These are phyloP conservation scores for Huntiella omanensis DNA, from an alignment of 2,329 filamentous ascomycete species.

Conservation along the genomic window DNA sequence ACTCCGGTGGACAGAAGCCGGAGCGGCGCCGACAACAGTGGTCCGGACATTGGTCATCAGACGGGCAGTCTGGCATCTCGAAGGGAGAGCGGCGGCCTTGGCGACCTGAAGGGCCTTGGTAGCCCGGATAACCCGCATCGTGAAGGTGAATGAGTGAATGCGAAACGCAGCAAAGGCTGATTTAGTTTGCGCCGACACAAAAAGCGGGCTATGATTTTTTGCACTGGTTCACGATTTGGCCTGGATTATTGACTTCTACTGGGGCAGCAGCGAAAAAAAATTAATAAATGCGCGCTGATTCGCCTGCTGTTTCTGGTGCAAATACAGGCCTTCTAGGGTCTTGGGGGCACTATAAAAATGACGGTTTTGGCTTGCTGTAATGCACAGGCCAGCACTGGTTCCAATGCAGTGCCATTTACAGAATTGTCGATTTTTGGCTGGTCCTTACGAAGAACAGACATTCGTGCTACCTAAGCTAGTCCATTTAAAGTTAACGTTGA, in stretches of 20 bases:
- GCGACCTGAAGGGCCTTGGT: constrained; percentile 5
- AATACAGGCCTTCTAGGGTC: background rate
- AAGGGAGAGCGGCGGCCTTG: constrained; percentile 3
- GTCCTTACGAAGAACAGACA: too few species aligned
- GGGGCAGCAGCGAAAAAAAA: constrained; percentile 4
- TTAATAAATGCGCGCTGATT: constrained; percentile 7
- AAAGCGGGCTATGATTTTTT: background rate
- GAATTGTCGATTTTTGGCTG: too few species aligned
- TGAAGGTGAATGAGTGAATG: constrained; percentile 1
- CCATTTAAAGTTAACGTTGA: too few species aligned
- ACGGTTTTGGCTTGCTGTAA: background rate
- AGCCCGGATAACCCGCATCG: constrained; percentile 11
- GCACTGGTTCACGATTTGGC: background rate
- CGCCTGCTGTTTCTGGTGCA: background rate
- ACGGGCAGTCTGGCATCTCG: constrained; percentile 6
- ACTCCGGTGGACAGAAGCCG: constrained; percentile 4
- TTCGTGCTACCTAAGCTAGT: too few species aligned
- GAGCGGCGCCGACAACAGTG: background rate
- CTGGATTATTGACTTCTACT: background rate
- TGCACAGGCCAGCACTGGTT: background rate
- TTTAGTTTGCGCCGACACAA: background rate
- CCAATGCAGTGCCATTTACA: too few species aligned
- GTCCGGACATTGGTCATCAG: constrained; percentile 4
- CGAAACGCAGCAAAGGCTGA: constrained; percentile 1
- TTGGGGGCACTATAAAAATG: too few species aligned